Evolutionary conservation across 208 protist species (phyloP), one percentile per base, ranked within the genome.

Genomic region (Leishmania arabica): DNA sequence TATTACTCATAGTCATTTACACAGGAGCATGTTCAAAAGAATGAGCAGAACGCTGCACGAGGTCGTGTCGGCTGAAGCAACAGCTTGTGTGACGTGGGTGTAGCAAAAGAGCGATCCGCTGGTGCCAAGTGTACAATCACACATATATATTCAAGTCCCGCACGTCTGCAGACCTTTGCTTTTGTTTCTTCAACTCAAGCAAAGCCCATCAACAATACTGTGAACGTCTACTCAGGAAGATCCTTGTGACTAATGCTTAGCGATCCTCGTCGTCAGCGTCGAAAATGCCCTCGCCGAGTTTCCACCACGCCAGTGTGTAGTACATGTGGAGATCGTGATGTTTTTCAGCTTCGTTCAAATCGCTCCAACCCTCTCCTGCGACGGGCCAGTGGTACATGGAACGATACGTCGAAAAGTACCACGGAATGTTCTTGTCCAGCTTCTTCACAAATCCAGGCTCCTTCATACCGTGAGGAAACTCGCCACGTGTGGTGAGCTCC

Each of bases 401-500:
- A 47, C 94, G 90, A 75, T 97, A 97, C 4, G 92, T 95, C 3
- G 94, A 95, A 82, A 97, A 97, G 81, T 94, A 97, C 94, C 94
- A 97, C n/a, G 94, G 94, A 51, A 97, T 95, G 84, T 97, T 97
- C 78, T 95, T 90, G 72, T 97, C 94, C 15, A 97, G 80, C 72
- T 97, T 97, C 70, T 94, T 96, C 24, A 97, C 90, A 73, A 96
- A 97, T 1, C 88, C 92, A 62, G 94, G 92, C 74, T 96, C 91
- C 66, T 97, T 96, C 92, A 97, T 95, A n/a, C 94, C 94, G 80
- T 97, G 94, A 19, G 94, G 94, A 86, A 97, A 97, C 78, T 97
- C 94, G 62, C 94, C 94, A 13, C 94, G 83, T 13, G 94, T 97
- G 13, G 94, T 93, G 21, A 97, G 82, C 72, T 97, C 92, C 37